phyloP scores from a whole-genome alignment of 2,329 filamentous ascomycete species.

The Beauveria scarabaeidicola region DNA sequence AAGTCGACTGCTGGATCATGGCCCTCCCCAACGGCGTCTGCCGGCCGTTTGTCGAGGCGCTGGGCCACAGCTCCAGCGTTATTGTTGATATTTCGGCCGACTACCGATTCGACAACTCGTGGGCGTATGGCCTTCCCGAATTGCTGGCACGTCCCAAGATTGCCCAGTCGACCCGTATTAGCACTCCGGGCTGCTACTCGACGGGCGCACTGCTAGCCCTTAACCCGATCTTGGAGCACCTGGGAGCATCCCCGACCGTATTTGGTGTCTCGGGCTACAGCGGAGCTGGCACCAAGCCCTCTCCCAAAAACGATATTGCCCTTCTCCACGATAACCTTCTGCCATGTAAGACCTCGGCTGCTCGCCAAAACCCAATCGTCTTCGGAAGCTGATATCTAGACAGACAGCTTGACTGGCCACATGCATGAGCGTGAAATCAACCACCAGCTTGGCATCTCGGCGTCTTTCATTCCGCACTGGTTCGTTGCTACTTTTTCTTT shows the following conservation, averaged over 20 bases:
- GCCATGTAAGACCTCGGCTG: slow-evolving; percentile 40
- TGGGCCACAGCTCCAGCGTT: slow-evolving; percentile 61
- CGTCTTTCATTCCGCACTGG: slow-evolving; percentile 78
- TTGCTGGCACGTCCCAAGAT: slow-evolving; percentile 70
- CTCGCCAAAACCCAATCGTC: not conserved
- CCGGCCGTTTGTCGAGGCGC: slow-evolving; percentile 85
- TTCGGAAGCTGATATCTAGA: not conserved
- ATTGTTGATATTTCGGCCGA: slow-evolving; percentile 95
- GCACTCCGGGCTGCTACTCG: slow-evolving; percentile 92
- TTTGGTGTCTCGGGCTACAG: slow-evolving; percentile 94
- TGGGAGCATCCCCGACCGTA: slow-evolving; percentile 70
- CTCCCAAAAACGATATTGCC: slow-evolving; percentile 84
- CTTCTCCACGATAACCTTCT: slow-evolving; percentile 81
- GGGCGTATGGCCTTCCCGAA: slow-evolving; percentile 89
- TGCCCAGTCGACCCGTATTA: slow-evolving; percentile 69
- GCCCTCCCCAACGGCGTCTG: slow-evolving; percentile 92
- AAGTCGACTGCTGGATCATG: slow-evolving; percentile 96
- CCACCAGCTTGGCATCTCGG: slow-evolving; percentile 60
- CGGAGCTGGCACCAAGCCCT: slow-evolving; percentile 89
- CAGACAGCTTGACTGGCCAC: slow-evolving; percentile 57
- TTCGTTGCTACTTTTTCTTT: slow-evolving; percentile 27
- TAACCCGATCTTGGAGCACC: slow-evolving; percentile 65
- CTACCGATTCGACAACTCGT: slow-evolving; percentile 77
- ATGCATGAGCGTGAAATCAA: slow-evolving; percentile 92
- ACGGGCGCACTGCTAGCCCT: slow-evolving; percentile 89